phyloP scores from a whole-genome alignment of 2,329 filamentous ascomycete species.

The Exophiala bonariae region DNA sequence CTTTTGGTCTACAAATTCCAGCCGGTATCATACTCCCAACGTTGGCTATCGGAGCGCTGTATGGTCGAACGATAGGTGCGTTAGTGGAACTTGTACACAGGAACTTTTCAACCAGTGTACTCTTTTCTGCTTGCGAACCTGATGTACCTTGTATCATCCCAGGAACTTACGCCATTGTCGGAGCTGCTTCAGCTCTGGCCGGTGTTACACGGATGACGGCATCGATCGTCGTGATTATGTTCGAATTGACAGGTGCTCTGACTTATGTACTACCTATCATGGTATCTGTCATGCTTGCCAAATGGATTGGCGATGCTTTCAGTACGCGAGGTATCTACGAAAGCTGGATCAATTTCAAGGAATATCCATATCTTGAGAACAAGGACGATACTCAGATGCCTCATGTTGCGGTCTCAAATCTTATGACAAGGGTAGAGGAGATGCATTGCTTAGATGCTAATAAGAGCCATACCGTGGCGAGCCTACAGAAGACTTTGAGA shows the following conservation, averaged over 20 bases:
- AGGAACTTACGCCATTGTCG: constrained; percentile 94
- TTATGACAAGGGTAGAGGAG: constrained; percentile 93
- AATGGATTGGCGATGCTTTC: constrained; percentile 97
- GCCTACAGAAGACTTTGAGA: constrained; percentile 68
- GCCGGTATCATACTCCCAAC: constrained; percentile 95
- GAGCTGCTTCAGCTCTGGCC: constrained; percentile 88
- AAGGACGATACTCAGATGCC: constrained; percentile 76
- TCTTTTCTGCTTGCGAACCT: constrained; percentile 79
- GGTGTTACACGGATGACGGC: constrained; percentile 96
- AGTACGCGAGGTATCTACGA: constrained; percentile 94
- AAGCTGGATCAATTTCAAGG: constrained; percentile 94
- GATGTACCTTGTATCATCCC: constrained; percentile 88
- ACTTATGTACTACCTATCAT: constrained; percentile 98
- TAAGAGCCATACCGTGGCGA: constrained; percentile 81
- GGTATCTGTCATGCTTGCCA: constrained; percentile 96
- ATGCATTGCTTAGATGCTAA: constrained; percentile 77
- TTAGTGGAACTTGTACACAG: constrained; percentile 85
- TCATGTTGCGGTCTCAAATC: constrained; percentile 78
- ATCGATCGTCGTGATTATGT: constrained; percentile 99
- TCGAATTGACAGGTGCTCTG: constrained; percentile 92
- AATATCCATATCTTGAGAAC: constrained; percentile 93
- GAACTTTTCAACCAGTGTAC: constrained; percentile 72
- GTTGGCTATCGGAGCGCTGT: constrained; percentile 90
- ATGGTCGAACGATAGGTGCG: constrained; percentile 85
- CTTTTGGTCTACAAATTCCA: constrained; percentile 91